Base-by-base conservation (phyloP, 2,329 filamentous ascomycete genomes). In the Lithohypha guttulata region DNA sequence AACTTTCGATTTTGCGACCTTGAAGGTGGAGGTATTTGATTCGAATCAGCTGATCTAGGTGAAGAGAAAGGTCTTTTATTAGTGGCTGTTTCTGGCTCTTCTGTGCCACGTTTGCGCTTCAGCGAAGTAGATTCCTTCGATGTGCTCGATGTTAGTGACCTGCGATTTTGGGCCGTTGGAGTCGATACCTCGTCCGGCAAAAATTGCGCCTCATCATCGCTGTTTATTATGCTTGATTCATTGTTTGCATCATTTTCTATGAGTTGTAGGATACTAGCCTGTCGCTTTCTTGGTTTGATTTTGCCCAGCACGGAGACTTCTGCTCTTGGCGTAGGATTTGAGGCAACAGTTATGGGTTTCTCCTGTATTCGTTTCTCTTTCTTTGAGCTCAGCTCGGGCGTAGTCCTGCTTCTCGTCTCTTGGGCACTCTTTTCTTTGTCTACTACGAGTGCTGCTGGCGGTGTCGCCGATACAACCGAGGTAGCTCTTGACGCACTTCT, bases 171-270 rank as follows among this genome's bases (percentile, higher is more conserved):
- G 29, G 8, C 14, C 14, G 46, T 29, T 3, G 47, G 48, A 14
- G 50, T 49, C 9, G 48, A 50, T 30, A 48, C 46, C 13, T 42
- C 48, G 13, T 52, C 48, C 15, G 50, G 50, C 15, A 52, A 28
- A 18, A 50, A 48, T 27, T 45, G 31, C 4, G 45, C 47, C 31
- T 48, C 49, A 28, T 50, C 45, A 11, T 43, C 46, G n/a, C 41
- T 35, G 34, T 48, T 46, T n/a, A 52, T 41, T 9, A 36, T 45
- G 9, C 46, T 49, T 14, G 44, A 48, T 20, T 51, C 45, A 14
- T 46, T 21, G 39, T 30, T 42, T 18, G 46, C 46, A 18, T 45
- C 26, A 34, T 29, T 41, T 44, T 23, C 46, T 20, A 31, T 44
- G 25, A 36, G 19, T 32, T 45, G 50, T 33, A 52, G 42, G 30